These are phyloP conservation scores for Penicillium herquei DNA, from an alignment of 495 filamentous ascomycete species.

Conservation along the genomic window DNA sequence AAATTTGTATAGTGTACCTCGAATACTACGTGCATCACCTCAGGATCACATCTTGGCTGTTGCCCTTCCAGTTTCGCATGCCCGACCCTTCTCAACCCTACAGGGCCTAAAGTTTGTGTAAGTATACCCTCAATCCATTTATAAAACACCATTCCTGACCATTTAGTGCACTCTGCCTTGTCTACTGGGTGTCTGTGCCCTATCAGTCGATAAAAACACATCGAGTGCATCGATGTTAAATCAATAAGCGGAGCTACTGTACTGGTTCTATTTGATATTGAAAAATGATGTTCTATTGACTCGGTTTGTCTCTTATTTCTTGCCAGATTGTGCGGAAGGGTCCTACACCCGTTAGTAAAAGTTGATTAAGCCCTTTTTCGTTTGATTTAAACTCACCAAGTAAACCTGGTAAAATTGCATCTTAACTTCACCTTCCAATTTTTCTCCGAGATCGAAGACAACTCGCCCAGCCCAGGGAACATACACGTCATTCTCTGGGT, in stretches of 20 bases:
- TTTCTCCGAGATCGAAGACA: slow-evolving; percentile 37
- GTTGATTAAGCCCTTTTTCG: slow-evolving; percentile 13
- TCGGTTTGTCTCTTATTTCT: slow-evolving; percentile 23
- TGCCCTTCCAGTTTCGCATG: slow-evolving; percentile 3
- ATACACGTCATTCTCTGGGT: slow-evolving; percentile 42
- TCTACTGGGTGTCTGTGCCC: slow-evolving; percentile 4
- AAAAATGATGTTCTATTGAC: too few relatives aligned
- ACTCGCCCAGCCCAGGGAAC: slow-evolving; percentile 56
- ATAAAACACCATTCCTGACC: background rate
- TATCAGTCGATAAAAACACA: background rate
- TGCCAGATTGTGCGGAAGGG: slow-evolving; percentile 39
- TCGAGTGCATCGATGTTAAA: background rate
- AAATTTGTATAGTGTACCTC: background rate
- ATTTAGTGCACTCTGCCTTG: slow-evolving; percentile 4
- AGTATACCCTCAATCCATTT: background rate
- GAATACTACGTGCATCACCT: slow-evolving; percentile 1
- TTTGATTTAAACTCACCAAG: slow-evolving; percentile 43
- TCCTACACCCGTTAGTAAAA: slow-evolving; percentile 26
- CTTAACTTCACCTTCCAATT: slow-evolving; percentile 46
- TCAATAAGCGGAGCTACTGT: too few relatives aligned
- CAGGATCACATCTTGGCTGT: slow-evolving; percentile 1
- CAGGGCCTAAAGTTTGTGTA: slow-evolving; percentile 6
- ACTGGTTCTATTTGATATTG: too few relatives aligned
- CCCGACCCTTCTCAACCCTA: background rate
- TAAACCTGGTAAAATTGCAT: slow-evolving; percentile 68